phyloP scores from a whole-genome alignment of 306 rosid species.

The Castanea crenata region DNA sequence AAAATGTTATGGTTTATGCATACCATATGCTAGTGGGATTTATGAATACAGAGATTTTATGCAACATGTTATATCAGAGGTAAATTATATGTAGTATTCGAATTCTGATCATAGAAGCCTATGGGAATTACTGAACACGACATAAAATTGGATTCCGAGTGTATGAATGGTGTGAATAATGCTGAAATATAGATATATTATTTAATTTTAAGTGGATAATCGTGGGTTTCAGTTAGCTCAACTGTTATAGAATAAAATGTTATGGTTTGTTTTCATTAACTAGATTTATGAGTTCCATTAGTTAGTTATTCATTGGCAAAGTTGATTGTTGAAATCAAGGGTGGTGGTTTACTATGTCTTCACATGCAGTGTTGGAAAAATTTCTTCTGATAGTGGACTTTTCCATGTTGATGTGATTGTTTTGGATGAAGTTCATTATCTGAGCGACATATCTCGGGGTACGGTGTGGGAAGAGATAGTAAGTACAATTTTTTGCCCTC shows the following conservation, averaged over 20 bases:
- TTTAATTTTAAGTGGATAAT: too few species aligned
- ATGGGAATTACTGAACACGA: background rate
- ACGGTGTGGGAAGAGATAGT: constrained; percentile 99
- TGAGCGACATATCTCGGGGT: constrained; percentile 94
- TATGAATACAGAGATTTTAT: constrained; percentile 93
- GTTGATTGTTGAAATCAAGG: constrained; percentile 5
- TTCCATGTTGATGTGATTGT: constrained; percentile 88
- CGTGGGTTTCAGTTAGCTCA: too few species aligned
- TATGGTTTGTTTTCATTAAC: background rate
- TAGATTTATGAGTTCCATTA: background rate
- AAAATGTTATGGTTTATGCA: too few species aligned
- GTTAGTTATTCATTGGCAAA: background rate
- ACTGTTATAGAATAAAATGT: background rate
- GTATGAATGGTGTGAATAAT: background rate
- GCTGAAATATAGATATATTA: background rate
- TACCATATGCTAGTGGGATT: background rate
- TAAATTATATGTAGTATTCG: constrained; percentile 16
- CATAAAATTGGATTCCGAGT: background rate
- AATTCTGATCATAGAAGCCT: background rate
- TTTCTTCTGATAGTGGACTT: constrained; percentile 76
- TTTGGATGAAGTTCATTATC: constrained; percentile 98
- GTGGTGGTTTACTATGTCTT: constrained; percentile 6
- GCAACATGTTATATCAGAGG: constrained; percentile 98
- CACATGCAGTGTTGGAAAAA: constrained; percentile 78
- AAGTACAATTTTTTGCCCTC: constrained; percentile 33